Percentiles rank a stretch among this genome's conserved stretches.
These are phyloP conservation scores for Eimeria mitis DNA, from an alignment of 169 alveolate species.

Conservation along the genomic window DNA sequence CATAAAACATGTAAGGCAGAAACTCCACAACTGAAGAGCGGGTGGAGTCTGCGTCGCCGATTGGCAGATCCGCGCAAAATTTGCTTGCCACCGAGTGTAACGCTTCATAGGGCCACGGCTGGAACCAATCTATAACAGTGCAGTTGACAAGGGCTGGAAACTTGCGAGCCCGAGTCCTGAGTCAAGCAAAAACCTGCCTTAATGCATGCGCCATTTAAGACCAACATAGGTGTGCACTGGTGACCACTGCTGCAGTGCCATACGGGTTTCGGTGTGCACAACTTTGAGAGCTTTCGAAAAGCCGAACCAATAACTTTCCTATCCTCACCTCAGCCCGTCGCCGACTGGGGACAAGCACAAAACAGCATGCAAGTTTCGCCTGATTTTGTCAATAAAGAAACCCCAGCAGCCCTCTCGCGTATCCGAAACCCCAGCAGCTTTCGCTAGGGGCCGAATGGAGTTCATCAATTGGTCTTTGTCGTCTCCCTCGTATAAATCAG, in stretches of 20 bases:
- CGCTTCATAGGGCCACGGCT: slow-evolving; percentile 98
- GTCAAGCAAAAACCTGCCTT: neutral
- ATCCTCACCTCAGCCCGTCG: slow-evolving; percentile 90
- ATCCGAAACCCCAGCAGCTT: slow-evolving; percentile 94
- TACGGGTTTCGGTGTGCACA: neutral
- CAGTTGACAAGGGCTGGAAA: slow-evolving; percentile 97
- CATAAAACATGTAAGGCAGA: slow-evolving; percentile 93
- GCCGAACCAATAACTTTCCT: neutral
- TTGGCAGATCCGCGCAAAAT: slow-evolving; percentile 90
- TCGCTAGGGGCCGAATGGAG: slow-evolving; percentile 92
- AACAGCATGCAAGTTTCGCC: slow-evolving; percentile 96
- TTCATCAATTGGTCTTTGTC: slow-evolving; percentile 95
- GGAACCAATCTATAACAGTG: slow-evolving; percentile 97
- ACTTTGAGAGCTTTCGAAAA: neutral
- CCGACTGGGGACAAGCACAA: slow-evolving; percentile 98
- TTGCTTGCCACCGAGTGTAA: slow-evolving; percentile 94
- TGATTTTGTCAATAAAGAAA: slow-evolving; percentile 95
- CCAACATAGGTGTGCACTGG: neutral
- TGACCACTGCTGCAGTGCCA: neutral
- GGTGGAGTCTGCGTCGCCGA: slow-evolving; percentile 89
- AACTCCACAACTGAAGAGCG: slow-evolving; percentile 91
- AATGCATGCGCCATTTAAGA: neutral
- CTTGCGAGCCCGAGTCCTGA: slow-evolving; percentile 91
- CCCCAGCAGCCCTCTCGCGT: slow-evolving; percentile 95
- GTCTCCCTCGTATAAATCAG: slow-evolving; percentile 95